Conservation (phyloP, 139 green algal genomes). For the Volvox reticuliferus region DNA sequence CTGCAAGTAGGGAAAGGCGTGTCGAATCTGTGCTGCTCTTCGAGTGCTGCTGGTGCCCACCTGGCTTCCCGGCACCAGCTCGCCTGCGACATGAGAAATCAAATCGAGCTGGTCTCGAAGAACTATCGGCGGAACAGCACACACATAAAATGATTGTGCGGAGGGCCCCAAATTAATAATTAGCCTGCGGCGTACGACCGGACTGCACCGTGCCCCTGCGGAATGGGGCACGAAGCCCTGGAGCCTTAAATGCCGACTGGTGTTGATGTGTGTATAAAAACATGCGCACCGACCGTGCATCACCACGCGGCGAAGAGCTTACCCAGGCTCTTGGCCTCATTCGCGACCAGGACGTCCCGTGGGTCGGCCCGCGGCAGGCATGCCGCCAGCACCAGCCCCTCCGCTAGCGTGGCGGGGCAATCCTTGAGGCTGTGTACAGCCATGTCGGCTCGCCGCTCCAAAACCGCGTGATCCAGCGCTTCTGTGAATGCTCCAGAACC, state of each 20-base stretch:
- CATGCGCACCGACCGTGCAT: too few species aligned
- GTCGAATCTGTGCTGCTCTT: conserved; percentile 37
- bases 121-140: too few species aligned
- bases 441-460: neutral
- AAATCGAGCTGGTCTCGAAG: too few species aligned
- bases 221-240: too few species aligned
- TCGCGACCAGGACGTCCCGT: conserved; percentile 41
- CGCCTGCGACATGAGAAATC: neutral
- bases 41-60: conserved; percentile 56
- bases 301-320: neutral
- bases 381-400: conserved; percentile 44
- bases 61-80: conserved; percentile 15
- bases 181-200: too few species aligned
- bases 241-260: too few species aligned
- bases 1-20: conserved; percentile 32
- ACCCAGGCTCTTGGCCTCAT: neutral
- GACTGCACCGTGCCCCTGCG: too few species aligned
- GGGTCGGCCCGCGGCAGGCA: conserved; percentile 49
- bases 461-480: conserved; percentile 2
- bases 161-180: too few species aligned
- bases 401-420: neutral
- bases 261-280: too few species aligned
- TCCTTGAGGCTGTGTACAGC: conserved; percentile 52
- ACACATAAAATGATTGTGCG: too few species aligned
- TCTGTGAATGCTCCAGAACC: conserved; percentile 46